phyloP scores from a whole-genome alignment of 2,329 filamentous ascomycete genomes.

The Neonectria punicea region DNA sequence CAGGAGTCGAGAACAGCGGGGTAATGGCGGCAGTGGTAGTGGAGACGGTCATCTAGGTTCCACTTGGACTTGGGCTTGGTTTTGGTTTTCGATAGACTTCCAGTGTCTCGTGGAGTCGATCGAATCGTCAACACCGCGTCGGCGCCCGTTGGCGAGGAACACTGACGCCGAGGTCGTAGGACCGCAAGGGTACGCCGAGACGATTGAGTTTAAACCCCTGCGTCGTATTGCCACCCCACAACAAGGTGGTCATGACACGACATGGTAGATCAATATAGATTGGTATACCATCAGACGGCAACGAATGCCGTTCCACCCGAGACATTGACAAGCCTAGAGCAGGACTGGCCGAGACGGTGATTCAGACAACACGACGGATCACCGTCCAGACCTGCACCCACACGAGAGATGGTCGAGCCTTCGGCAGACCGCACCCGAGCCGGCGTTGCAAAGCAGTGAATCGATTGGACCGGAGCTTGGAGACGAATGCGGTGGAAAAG shows the following conservation, averaged over 20 bases:
- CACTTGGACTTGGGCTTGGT: conserved; percentile 24
- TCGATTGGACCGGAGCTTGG: background rate
- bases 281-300: conserved; percentile 7
- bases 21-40: conserved; percentile 39
- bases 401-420: background rate
- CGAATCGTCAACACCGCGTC: background rate
- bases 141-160: background rate
- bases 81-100: conserved; percentile 11
- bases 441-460: background rate
- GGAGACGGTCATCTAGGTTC: conserved; percentile 34
- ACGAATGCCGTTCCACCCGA: conserved; percentile 26
- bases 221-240: conserved; percentile 5
- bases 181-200: background rate
- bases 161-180: background rate
- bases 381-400: background rate
- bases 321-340: conserved; percentile 17
- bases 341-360: conserved; percentile 19
- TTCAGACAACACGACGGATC: conserved; percentile 6
- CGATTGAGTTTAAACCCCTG: background rate
- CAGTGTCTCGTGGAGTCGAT: background rate
- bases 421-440: conserved; percentile 19
- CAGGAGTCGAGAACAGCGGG: conserved; percentile 43
- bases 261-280: conserved; percentile 4
- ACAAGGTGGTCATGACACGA: conserved; percentile 10
- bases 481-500: conserved; percentile 1